Evolutionary conservation across 2,329 filamentous ascomycete genomes (phyloP).

Genomic region (Cladophialophora psammophila): DNA sequence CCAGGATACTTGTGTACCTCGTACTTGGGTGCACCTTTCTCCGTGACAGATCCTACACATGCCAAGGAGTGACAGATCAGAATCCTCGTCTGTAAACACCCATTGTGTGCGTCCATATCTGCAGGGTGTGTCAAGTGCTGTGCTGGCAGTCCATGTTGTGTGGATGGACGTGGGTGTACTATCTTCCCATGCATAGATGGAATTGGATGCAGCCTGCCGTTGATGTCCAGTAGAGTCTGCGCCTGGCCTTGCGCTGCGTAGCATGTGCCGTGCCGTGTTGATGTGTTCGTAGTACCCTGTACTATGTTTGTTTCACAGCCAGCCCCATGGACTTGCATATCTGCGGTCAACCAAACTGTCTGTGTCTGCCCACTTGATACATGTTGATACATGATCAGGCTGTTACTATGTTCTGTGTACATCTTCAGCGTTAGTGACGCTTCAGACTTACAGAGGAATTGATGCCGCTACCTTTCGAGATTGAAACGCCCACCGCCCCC

Average conservation of each 20-base stretch:
- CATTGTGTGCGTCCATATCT: not conserved
- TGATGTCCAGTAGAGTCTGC: not conserved
- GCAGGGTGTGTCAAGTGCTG: not conserved
- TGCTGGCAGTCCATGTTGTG: not conserved
- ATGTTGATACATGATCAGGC: not conserved
- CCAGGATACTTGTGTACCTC: not conserved
- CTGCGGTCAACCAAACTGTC: too few relatives aligned
- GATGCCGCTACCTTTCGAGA: not conserved
- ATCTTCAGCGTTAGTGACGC: not conserved
- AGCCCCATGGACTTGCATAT: too few relatives aligned
- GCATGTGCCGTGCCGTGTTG: not conserved
- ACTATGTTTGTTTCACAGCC: too few relatives aligned
- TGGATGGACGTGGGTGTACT: not conserved
- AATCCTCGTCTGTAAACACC: not conserved
- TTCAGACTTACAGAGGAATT: not conserved
- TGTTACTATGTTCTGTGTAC: not conserved
- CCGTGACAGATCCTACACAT: not conserved
- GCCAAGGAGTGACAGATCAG: not conserved
- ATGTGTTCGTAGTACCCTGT: too few relatives aligned
- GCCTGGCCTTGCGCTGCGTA: not conserved
- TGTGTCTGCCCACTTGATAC: too few relatives aligned
- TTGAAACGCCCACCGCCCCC: too few relatives aligned
- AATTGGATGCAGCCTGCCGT: not conserved
- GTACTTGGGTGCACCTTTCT: not conserved
- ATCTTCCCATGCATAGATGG: not conserved